These are phyloP conservation scores for Mycosphaerella sp. DNA, from an alignment of 2,329 filamentous ascomycete species.

Conservation along the genomic window DNA sequence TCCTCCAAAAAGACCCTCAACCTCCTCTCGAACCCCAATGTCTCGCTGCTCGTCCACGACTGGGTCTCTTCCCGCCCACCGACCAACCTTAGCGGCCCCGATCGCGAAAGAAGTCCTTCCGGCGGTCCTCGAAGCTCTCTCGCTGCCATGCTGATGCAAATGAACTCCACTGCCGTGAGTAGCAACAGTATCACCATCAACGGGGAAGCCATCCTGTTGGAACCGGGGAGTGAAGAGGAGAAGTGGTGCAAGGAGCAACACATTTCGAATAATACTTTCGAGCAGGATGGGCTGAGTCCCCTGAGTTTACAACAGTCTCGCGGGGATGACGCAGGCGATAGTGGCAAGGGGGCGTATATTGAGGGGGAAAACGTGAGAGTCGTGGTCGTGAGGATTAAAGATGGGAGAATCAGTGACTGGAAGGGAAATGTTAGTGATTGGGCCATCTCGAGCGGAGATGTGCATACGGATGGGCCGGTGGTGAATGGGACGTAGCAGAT, in stretches of 20 bases:
- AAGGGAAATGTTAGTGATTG: constrained; percentile 90
- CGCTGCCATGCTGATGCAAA: constrained; percentile 75
- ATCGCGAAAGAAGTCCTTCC: constrained; percentile 55
- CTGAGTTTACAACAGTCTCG: constrained; percentile 19
- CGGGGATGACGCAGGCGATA: constrained; percentile 25
- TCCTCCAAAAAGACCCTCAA: constrained; percentile 76
- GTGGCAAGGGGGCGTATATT: constrained; percentile 60
- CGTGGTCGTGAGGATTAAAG: constrained; percentile 75
- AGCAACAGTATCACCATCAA: constrained; percentile 92
- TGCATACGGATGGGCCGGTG: neutral
- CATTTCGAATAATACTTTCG: constrained; percentile 75
- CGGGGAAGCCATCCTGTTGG: constrained; percentile 70
- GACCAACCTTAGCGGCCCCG: constrained; percentile 41
- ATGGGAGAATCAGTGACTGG: constrained; percentile 87
- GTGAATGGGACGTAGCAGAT: constrained; percentile 2
- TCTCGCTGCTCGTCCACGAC: constrained; percentile 94
- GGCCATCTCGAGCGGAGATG: constrained; percentile 29
- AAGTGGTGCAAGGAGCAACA: constrained; percentile 75
- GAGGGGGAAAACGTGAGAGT: constrained; percentile 79
- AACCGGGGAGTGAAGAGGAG: constrained; percentile 72
- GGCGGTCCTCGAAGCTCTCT: constrained; percentile 64
- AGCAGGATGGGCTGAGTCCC: constrained; percentile 13
- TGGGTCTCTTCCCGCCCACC: constrained; percentile 93
- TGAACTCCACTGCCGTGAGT: constrained; percentile 82
- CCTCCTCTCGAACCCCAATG: constrained; percentile 73